Conservation (phyloP, 331 rosid species). For the Rhamnella rubrinervis region DNA sequence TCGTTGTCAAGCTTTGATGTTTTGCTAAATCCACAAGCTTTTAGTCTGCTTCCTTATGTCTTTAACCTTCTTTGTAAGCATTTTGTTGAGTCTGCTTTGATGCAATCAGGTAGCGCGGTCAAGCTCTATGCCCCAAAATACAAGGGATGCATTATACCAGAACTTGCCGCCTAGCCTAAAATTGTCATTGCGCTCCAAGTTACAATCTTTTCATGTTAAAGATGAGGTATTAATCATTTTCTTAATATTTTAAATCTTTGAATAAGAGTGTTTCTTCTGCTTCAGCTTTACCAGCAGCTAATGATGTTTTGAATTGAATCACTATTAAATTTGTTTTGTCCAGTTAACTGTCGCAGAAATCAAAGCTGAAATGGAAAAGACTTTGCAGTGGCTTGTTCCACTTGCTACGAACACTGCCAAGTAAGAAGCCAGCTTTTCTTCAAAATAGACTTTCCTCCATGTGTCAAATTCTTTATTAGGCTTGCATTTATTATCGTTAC, state of each 20-base stretch:
- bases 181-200: slow-evolving; percentile 63
- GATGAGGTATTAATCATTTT: slow-evolving; percentile 54
- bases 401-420: slow-evolving; percentile 80
- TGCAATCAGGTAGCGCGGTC: slow-evolving; percentile 67
- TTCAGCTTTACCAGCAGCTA: slow-evolving; percentile 19
- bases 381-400: slow-evolving; percentile 77
- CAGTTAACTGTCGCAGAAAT: slow-evolving; percentile 59
- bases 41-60: slow-evolving; percentile 1
- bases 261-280: not conserved
- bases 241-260: slow-evolving; percentile 13
- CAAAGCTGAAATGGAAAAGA: slow-evolving; percentile 80
- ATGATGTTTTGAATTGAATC: too few species aligned
- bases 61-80: slow-evolving; percentile 12
- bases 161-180: slow-evolving; percentile 75
- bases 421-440: slow-evolving; percentile 46
- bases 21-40: not conserved
- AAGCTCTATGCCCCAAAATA: slow-evolving; percentile 68
- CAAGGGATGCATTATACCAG: slow-evolving; percentile 73
- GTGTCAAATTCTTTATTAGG: slow-evolving; percentile 10
- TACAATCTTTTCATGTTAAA: slow-evolving; percentile 46
- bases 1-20: not conserved
- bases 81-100: slow-evolving; percentile 26
- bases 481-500: slow-evolving; percentile 5
- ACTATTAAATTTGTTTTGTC: slow-evolving; percentile 16
- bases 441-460: slow-evolving; percentile 11